Percentiles rank a stretch among this genome's conserved stretches.
Conservation (phyloP, 106 monocot species). For the Acanthochlamys bracteata region DNA sequence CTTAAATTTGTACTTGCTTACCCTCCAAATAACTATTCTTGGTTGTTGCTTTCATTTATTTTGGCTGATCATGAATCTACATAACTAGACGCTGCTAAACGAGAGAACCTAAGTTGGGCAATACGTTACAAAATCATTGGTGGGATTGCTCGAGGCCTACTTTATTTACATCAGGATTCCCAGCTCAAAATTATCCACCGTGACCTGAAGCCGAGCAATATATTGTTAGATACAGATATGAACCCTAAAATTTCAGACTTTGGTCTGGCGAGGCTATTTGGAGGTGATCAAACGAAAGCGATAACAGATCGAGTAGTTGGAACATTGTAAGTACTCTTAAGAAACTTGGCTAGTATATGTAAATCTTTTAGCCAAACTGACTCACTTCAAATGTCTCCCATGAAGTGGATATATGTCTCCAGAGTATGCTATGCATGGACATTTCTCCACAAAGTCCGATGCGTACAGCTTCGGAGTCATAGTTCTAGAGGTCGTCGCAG, state of each 20-base stretch:
- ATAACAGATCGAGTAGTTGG: slow-evolving; percentile 2
- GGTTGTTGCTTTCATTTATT: background rate
- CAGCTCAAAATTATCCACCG: slow-evolving; percentile 6
- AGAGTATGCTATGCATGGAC: slow-evolving; percentile 4
- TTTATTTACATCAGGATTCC: slow-evolving; percentile 10
- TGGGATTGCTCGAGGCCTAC: slow-evolving; percentile 10
- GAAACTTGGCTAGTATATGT: too few relatives aligned
- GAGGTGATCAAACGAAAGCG: slow-evolving; percentile 1
- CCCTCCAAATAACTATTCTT: background rate
- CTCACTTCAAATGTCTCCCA: too few relatives aligned
- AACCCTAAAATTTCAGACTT: slow-evolving; percentile 15
- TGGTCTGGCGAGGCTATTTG: slow-evolving; percentile 9
- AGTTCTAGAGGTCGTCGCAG: slow-evolving; percentile 8
- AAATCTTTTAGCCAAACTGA: too few relatives aligned
- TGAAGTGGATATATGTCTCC: slow-evolving; percentile 16
- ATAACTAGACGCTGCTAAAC: slow-evolving; percentile 2
- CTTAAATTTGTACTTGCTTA: too few relatives aligned
- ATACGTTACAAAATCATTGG: slow-evolving; percentile 6
- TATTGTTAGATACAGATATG: slow-evolving; percentile 8
- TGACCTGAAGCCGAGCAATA: slow-evolving; percentile 9
- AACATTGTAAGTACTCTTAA: slow-evolving; percentile 12
- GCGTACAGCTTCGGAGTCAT: slow-evolving; percentile 3
- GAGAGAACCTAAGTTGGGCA: slow-evolving; percentile 3
- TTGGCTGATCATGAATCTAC: background rate
- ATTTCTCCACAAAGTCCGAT: background rate